These are phyloP conservation scores for Pichia occidentalis DNA, from an alignment of 805 yeast genomes.

Conservation along the genomic window DNA sequence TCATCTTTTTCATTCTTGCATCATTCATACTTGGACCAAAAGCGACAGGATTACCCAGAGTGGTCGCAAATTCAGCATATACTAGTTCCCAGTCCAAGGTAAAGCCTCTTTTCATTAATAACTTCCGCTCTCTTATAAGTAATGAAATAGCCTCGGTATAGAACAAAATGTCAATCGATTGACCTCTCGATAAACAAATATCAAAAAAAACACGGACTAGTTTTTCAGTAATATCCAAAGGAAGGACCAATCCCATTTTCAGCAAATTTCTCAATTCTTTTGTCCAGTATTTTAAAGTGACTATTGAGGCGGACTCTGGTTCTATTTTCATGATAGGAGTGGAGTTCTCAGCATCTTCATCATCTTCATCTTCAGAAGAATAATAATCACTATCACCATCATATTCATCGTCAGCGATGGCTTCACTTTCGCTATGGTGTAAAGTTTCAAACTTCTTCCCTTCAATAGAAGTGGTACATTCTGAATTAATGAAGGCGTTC, in stretches of 20 bases:
- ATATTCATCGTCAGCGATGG: slow-evolving; percentile 33
- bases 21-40: slow-evolving; percentile 44
- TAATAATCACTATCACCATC: slow-evolving; percentile 33
- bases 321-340: slow-evolving; percentile 54
- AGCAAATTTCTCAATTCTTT: slow-evolving; percentile 75
- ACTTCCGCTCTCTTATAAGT: slow-evolving; percentile 43
- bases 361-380: slow-evolving; percentile 32
- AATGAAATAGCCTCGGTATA: slow-evolving; percentile 57
- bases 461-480: slow-evolving; percentile 31
- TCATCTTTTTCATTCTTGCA: slow-evolving; percentile 40
- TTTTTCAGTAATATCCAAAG: slow-evolving; percentile 52
- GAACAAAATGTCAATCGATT: slow-evolving; percentile 49
- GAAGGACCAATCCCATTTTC: slow-evolving; percentile 73
- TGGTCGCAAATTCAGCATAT: slow-evolving; percentile 30
- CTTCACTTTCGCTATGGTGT: slow-evolving; percentile 25
- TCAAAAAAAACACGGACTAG: slow-evolving; percentile 67
- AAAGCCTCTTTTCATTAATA: slow-evolving; percentile 37
- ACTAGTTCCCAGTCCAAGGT: slow-evolving; percentile 47
- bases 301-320: slow-evolving; percentile 64
- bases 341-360: slow-evolving; percentile 33
- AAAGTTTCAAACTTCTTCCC: slow-evolving; percentile 28
- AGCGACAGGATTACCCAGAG: slow-evolving; percentile 42
- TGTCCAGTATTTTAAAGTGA: slow-evolving; percentile 78
- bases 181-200: slow-evolving; percentile 67
- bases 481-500: slow-evolving; percentile 45